Conservation (phyloP, 2,329 filamentous ascomycete species). For the Sporothrix schenckii region DNA sequence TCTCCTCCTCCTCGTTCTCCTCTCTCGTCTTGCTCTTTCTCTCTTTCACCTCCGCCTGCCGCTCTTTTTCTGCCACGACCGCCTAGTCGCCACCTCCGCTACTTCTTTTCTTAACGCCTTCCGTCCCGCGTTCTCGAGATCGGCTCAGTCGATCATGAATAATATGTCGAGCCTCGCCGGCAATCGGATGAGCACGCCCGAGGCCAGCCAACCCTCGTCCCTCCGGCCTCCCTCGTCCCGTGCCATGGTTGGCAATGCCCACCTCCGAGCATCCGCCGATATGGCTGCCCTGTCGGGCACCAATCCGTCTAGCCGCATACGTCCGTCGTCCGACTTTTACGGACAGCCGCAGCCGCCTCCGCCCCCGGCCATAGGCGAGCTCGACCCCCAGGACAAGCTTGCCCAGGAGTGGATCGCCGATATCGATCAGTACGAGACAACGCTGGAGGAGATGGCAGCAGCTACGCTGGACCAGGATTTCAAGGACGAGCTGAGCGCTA, state of each 20-base stretch:
- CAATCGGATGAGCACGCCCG: conserved; percentile 97
- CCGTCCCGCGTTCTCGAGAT: conserved; percentile 1
- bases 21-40: neutral
- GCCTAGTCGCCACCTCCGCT: neutral
- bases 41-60: neutral
- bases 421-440: conserved; percentile 99
- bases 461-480: conserved; percentile 99
- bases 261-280: conserved; percentile 92
- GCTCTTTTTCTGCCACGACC: neutral
- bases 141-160: conserved; percentile 35
- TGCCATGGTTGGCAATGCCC: conserved; percentile 71
- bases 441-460: conserved; percentile 96
- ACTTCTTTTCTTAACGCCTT: neutral
- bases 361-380: conserved; percentile 61
- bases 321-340: conserved; percentile 94
- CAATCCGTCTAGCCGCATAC: conserved; percentile 73
- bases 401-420: conserved; percentile 99
- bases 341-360: conserved; percentile 66
- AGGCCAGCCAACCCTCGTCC: conserved; percentile 78
- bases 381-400: conserved; percentile 85
- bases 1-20: neutral
- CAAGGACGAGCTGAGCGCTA: conserved; percentile 97
- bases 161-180: conserved; percentile 70
- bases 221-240: conserved; percentile 82
- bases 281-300: conserved; percentile 79